Evolutionary conservation across 2,329 filamentous ascomycete species (phyloP).

Genomic region (Microsporum audouinii): DNA sequence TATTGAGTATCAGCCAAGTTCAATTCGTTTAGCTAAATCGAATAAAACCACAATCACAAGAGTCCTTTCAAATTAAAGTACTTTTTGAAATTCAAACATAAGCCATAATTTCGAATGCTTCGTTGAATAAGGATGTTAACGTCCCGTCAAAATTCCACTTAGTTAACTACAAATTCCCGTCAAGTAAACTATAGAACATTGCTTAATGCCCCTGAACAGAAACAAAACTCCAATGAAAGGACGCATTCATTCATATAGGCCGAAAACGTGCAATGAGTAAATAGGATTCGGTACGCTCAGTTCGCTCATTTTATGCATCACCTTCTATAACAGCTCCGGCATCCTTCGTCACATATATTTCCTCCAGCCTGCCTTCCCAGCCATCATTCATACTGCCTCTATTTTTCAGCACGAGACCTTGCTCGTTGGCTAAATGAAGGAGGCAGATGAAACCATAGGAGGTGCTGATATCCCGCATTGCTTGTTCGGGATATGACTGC

Average conservation of each 20-base stretch:
- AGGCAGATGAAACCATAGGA: slow-evolving; percentile 87
- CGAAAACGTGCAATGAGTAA: background rate
- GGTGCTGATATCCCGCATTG: slow-evolving; percentile 90
- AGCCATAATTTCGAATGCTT: background rate
- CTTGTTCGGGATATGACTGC: slow-evolving; percentile 69
- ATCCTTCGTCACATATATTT: slow-evolving; percentile 35
- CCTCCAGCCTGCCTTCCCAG: slow-evolving; percentile 27
- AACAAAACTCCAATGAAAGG: background rate
- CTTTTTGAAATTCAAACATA: background rate
- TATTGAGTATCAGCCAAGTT: background rate
- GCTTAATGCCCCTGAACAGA: background rate
- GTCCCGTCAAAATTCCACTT: background rate
- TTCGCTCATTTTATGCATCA: slow-evolving; percentile 7
- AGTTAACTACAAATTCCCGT: background rate
- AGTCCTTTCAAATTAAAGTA: background rate
- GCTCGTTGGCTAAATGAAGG: slow-evolving; percentile 84
- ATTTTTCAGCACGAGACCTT: slow-evolving; percentile 67
- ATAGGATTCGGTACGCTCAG: background rate
- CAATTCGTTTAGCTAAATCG: background rate
- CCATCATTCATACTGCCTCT: slow-evolving; percentile 23
- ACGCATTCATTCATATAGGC: background rate
- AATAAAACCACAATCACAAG: background rate
- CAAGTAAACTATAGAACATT: background rate
- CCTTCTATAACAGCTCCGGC: slow-evolving; percentile 24
- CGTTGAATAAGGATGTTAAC: no score